Base-by-base conservation (phyloP, 257 asterid species). In the Scutellaria barbata region DNA sequence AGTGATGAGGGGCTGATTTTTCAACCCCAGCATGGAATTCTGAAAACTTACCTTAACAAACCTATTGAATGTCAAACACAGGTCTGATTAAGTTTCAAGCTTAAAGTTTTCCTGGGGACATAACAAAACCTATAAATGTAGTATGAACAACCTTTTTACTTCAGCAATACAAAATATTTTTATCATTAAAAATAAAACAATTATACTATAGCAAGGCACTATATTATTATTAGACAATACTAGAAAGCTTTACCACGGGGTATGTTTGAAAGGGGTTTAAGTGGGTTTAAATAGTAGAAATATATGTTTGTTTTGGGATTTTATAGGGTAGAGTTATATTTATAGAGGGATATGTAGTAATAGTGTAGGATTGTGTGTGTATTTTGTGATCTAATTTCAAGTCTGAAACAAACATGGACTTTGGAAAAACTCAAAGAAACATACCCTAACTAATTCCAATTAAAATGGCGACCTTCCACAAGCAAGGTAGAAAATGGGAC, bases 381-480 rank as follows among this genome's bases (percentile, higher is more conserved):
- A 25, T 25, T 25, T 25, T 25, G 30, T 25, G 30, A 25, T 25
- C 30, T 25, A 25, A 25, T 25, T 25, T 25, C 30, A 25, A 1
- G 30, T 25, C 30, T 3, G 3, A 25, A 25, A 25, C 30, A 25
- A 25, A 25, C 30, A 25, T 3, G 30, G 30, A 25, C n/a, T 25
- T 25, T 25, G 30, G 30, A 25, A 25, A 25, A 25, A 25, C 30
- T 25, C 30, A 25, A 25, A 25, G 2, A 25, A 25, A 25, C 30
- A 25, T 25, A 3, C n/a, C 30, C 25, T 4, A 62, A 17, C 52
- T 13, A 50, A 22, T 18, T 18, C 43, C 46, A 8, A 62, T 11
- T 71, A 72, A 63, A 40, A 61, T 10, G 33, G 43, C 48, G 43
- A 48, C 17, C 62, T 65, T 63, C 61, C 61, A 54, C 40, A 54